Percentiles rank a stretch among this genome's conserved stretches.
Conservation (phyloP, 1,284 basidiomycete species). For the Marasmius tenuissimus region DNA sequence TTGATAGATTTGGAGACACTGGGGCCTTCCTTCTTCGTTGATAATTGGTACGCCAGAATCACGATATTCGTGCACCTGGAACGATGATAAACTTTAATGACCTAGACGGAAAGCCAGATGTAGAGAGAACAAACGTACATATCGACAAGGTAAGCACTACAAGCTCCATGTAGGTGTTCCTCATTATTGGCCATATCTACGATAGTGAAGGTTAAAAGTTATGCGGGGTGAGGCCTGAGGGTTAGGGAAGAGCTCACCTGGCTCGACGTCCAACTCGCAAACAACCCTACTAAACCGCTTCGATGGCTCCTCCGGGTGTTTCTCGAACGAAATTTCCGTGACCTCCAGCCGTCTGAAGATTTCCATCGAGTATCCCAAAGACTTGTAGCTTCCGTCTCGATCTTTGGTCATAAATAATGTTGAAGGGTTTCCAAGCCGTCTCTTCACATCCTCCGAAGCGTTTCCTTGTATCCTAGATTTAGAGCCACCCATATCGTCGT, state of each 20-base stretch:
- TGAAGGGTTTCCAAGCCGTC: background rate
- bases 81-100: background rate
- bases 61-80: slow-evolving; percentile 32
- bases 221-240: background rate
- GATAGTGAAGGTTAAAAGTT: background rate
- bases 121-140: slow-evolving; percentile 30
- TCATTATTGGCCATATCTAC: slow-evolving; percentile 48
- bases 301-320: slow-evolving; percentile 35
- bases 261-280: slow-evolving; percentile 43
- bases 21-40: slow-evolving; percentile 20
- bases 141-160: slow-evolving; percentile 45
- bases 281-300: slow-evolving; percentile 41
- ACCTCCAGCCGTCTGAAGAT: slow-evolving; percentile 21
- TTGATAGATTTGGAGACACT: slow-evolving; percentile 44
- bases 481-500: background rate
- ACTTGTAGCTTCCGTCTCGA: background rate
- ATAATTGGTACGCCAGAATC: slow-evolving; percentile 25
- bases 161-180: slow-evolving; percentile 46
- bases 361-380: background rate
- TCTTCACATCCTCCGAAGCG: background rate
- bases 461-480: background rate
- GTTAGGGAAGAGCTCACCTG: slow-evolving; percentile 30
- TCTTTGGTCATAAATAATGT: background rate
- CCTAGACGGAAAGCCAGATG: background rate
- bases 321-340: slow-evolving; percentile 38